Base-by-base conservation (phyloP, 2,329 filamentous ascomycete genomes). In the Colletotrichum sp. region DNA sequence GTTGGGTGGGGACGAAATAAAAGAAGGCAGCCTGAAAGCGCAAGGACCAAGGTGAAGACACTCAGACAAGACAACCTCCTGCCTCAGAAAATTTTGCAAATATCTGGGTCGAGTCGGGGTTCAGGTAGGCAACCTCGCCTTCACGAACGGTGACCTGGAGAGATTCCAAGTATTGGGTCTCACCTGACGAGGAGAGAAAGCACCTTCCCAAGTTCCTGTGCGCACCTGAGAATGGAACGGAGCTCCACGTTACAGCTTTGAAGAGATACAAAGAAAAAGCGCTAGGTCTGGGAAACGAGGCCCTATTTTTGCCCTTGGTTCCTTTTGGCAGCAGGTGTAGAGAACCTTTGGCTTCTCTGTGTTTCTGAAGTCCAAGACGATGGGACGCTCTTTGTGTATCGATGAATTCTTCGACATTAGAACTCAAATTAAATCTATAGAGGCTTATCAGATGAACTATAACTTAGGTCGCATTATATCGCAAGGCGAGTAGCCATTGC, bases 381-480 rank as follows among this genome's bases (percentile, higher is more conserved):
- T 18, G 38, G 38, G 10, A 48, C 38, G 5, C 38, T n/a, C 38
- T 12, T n/a, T 48, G 38, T 48, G 18, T 7, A n/a, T 21, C 8
- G 9, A 48, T 48, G 12, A 21, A n/a, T 48, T 38, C 7, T 38
- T 38, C 36, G 14, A 38, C 18, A 8, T 5, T 2, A 12, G 9
- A n/a, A 2, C 38, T n/a, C 3, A 7, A 48, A 48, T 48, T 2
- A 9, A 12, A n/a, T 12, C 9, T n/a, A 1, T 10, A 2, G 1
- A 18, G 5, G 18, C 8, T n/a, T 1, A n/a, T 48, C 18, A 48
- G 3, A 9, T 48, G 18, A n/a, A 48, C 5, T 6, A n/a, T n/a
- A 12, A n/a, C 5, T 0, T 12, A 12, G 18, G 9, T 4, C 5
- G 18, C 9, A 18, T 4, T 2, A n/a, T 1, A 5, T 48, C 16